A percentile compares a stretch with the other conserved stretches of the same genome.
These are phyloP conservation scores for Rhizomucor miehei DNA, from an alignment of 371 early-diverging fungal species.

Conservation along the genomic window DNA sequence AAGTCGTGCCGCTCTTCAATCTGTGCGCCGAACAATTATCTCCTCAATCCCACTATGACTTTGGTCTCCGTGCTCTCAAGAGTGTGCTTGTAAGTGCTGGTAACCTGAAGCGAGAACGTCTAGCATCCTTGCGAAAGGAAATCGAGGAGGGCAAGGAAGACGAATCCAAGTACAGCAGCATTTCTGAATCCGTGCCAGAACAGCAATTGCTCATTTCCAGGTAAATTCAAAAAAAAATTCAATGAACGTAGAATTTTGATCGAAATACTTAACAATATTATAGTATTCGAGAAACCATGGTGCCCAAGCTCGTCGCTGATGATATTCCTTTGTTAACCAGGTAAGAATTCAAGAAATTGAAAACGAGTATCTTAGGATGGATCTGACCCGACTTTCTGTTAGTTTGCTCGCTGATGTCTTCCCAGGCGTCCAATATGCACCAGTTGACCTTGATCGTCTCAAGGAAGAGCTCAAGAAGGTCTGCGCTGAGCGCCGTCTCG, in stretches of 20 bases:
- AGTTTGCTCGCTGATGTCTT: conserved; percentile 93
- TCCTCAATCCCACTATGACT: conserved; percentile 97
- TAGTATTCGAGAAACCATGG: conserved; percentile 94
- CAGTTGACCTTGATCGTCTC: conserved; percentile 77
- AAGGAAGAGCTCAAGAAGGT: conserved; percentile 75
- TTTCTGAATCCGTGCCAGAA: conserved; percentile 75
- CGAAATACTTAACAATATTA: conserved; percentile 14
- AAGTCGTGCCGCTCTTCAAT: conserved; percentile 96
- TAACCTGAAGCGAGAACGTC: conserved; percentile 90
- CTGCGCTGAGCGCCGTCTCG: conserved; percentile 75
- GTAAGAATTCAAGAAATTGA: conserved; percentile 21
- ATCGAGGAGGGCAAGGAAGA: conserved; percentile 43
- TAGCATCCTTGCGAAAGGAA: conserved; percentile 51
- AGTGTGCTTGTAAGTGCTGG: conserved; percentile 97
- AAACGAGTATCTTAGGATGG: neutral
- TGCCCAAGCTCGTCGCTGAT: conserved; percentile 95
- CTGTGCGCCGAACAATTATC: conserved; percentile 93
- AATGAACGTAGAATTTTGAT: too few relatives aligned
- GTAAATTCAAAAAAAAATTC: conserved; percentile 5
- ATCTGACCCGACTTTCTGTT: conserved; percentile 1
- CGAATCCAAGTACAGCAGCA: conserved; percentile 42
- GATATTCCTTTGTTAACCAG: conserved; percentile 88
- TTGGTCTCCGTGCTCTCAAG: conserved; percentile 98
- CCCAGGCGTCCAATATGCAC: conserved; percentile 89
- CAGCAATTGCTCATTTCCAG: conserved; percentile 87